phyloP scores from a whole-genome alignment of 2,329 filamentous ascomycete genomes.

The Aureobasidium melanogenum region DNA sequence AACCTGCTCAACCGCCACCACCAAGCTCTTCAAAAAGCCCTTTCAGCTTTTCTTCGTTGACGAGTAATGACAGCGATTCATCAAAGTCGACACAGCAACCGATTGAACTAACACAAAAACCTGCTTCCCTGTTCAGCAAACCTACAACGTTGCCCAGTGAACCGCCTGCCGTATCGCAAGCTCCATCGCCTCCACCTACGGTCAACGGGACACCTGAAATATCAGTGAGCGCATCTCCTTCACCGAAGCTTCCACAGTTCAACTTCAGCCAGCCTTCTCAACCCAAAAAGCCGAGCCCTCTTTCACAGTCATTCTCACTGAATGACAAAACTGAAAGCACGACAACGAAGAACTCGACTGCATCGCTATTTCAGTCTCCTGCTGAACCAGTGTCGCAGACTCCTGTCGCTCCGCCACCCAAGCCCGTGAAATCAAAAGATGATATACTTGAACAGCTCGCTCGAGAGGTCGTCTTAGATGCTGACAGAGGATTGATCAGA shows the following conservation, averaged over 20 bases:
- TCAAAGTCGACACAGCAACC: neutral
- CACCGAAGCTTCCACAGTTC: constrained; percentile 10
- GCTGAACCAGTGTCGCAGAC: constrained; percentile 7
- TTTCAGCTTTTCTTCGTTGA: neutral
- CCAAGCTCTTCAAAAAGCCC: neutral
- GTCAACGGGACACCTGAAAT: neutral
- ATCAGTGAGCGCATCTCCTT: neutral
- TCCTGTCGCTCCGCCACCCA: constrained; percentile 10
- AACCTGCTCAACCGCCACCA: neutral
- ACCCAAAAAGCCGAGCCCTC: constrained; percentile 26
- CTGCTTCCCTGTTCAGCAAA: neutral
- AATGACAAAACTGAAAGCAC: neutral
- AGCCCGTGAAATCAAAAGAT: neutral
- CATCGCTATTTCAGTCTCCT: neutral
- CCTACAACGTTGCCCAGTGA: neutral
- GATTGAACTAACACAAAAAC: neutral
- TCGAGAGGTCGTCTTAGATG: constrained; percentile 28
- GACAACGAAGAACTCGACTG: neutral
- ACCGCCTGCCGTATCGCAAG: neutral
- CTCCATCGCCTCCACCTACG: neutral
- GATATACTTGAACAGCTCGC: constrained; percentile 26
- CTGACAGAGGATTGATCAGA: constrained; percentile 32
- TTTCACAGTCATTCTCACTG: constrained; percentile 22
- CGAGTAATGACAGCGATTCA: neutral
- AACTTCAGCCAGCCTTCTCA: constrained; percentile 15